Base-by-base conservation (phyloP, 2,329 filamentous ascomycete species). In the Akanthomyces lecanii region DNA sequence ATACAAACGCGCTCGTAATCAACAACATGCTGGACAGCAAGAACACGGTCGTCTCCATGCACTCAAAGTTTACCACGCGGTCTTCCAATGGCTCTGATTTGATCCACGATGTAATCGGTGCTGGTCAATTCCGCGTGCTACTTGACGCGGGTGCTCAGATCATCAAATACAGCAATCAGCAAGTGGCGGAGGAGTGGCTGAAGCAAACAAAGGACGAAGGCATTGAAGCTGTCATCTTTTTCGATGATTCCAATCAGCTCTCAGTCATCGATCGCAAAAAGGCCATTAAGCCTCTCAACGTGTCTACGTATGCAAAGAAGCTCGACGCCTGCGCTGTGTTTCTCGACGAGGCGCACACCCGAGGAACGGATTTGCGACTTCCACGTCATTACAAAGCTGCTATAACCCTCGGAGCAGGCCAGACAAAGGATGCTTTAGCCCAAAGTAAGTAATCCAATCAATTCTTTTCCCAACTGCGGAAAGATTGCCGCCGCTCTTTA, bases 121-220 rank as follows among this genome's bases (percentile, higher is more conserved):
- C 48, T 4, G 59, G 59, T 7, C 18, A 14, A 0, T 76, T 83
- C 0, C 78, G 81, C 0, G 87, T 92, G 0, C 81, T 92, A 1
- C 76, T 92, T 0, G 89, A 92, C 66, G 88, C 89, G 0, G 89
- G 89, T 0, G 89, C 89, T 0, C 85, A 88, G 55, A 82, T 92
- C 5, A 71, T 92, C 0, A 88, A 92, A 36, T 72, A 87, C 0
- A 77, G 75, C 18, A 91, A 91, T 65, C 3, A 73, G 0, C 73
- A 81, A 3, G 77, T 90, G 3, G 83, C 85, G 10, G 40, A 5
- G 54, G 64, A 1, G 12, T 53, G 2, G 60, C 56, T 28, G 4
- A 36, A 1, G 47, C 36, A 23, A 6, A 61, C 48, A 1, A 2
- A 36, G 11, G 58, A 61, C 12, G 2, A 64, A 0, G 28, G 58